Conservation (phyloP, 2,329 filamentous ascomycete genomes). For the Neopestalotiopsis sp. region DNA sequence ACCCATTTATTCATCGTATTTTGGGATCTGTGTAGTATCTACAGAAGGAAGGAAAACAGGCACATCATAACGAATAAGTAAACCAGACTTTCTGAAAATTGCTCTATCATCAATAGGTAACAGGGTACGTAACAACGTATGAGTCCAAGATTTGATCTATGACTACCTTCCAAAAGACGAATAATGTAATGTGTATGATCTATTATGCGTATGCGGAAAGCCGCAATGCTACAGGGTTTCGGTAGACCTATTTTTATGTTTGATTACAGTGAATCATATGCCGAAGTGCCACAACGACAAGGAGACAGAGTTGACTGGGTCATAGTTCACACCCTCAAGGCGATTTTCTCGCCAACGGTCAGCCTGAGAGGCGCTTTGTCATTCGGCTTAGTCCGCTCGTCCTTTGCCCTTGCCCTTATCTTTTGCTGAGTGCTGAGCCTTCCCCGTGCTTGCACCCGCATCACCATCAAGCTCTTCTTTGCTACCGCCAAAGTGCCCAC, state of each 20-base stretch:
- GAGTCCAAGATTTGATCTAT: not conserved
- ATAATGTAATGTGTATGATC: not conserved
- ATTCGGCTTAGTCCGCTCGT: not conserved
- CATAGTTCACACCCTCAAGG: not conserved
- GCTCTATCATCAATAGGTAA: too few relatives aligned
- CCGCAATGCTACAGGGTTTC: not conserved
- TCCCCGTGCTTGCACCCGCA: not conserved
- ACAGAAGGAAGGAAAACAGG: too few relatives aligned
- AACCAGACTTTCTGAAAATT: too few relatives aligned
- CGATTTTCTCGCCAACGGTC: not conserved
- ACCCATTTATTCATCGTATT: too few relatives aligned
- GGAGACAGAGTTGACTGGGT: too few relatives aligned
- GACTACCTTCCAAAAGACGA: slow-evolving; percentile 10
- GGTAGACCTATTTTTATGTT: not conserved
- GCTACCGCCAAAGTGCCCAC: not conserved
- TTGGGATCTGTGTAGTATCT: too few relatives aligned
- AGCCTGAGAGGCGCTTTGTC: not conserved
- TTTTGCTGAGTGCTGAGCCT: not conserved
- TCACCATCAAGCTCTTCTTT: not conserved
- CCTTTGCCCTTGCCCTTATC: slow-evolving; percentile 11
- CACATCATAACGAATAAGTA: too few relatives aligned
- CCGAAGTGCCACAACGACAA: too few relatives aligned
- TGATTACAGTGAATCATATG: not conserved
- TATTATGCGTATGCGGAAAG: not conserved
- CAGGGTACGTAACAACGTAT: too few relatives aligned